Percentiles rank a stretch among this genome's conserved stretches.
Conservation (phyloP, 306 rosid species). For the Ceratonia siliqua region DNA sequence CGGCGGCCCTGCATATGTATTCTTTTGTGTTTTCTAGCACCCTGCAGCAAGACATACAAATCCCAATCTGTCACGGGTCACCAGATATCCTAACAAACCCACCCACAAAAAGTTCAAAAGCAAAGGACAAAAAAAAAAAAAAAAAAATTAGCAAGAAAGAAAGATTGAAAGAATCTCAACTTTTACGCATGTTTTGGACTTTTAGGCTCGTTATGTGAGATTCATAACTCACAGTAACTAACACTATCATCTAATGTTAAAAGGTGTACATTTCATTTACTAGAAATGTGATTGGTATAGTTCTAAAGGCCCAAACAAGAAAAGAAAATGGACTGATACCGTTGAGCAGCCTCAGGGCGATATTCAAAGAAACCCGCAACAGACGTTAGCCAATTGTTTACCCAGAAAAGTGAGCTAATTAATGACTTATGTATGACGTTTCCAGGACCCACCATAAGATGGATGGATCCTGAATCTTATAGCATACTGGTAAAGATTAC, state of each 20-base stretch:
- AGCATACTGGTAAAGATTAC: conserved; percentile 14
- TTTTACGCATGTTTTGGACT: conserved; percentile 13
- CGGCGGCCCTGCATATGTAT: conserved; percentile 73
- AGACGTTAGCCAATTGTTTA: not conserved
- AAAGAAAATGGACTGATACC: not conserved
- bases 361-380: not conserved
- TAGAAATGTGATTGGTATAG: no score
- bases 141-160: not conserved
- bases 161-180: not conserved
- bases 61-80: conserved; percentile 19
- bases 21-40: conserved; percentile 76
- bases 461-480: conserved; percentile 25
- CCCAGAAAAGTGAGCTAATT: not conserved
- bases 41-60: conserved; percentile 51
- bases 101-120: conserved; percentile 9
- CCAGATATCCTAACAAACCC: not conserved
- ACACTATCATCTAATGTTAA: not conserved
- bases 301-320: not conserved
- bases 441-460: conserved; percentile 5
- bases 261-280: not conserved
- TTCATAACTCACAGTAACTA: not conserved
- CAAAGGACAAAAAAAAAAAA: not conserved
- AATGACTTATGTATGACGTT: not conserved
- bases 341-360: not conserved
- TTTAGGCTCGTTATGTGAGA: not conserved